Evolutionary conservation across 108 stramenopile genomes (phyloP).

Genomic region (Cyclotella baltica): DNA sequence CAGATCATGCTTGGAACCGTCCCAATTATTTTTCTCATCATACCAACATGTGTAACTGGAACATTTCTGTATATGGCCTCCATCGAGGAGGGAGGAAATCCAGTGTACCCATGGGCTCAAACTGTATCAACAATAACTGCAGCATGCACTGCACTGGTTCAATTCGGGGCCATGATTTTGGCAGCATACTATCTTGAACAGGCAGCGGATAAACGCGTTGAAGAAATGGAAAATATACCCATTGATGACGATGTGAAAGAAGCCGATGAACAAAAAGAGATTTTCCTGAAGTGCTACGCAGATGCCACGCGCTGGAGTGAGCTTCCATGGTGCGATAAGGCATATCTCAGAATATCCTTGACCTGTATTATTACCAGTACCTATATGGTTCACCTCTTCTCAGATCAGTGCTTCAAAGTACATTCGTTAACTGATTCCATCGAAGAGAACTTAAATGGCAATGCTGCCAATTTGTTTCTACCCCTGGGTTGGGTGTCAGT

Average conservation of each 20-base stretch:
- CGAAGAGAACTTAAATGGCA: slow-evolving; percentile 56
- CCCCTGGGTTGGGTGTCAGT: slow-evolving; percentile 56
- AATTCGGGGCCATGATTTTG: slow-evolving; percentile 63
- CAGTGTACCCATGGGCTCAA: slow-evolving; percentile 57
- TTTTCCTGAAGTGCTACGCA: slow-evolving; percentile 42
- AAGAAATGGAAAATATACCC: slow-evolving; percentile 50
- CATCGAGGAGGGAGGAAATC: slow-evolving; percentile 42
- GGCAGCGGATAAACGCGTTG: slow-evolving; percentile 34
- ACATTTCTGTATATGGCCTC: slow-evolving; percentile 62
- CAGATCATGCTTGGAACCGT: slow-evolving; percentile 71
- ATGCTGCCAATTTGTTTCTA: slow-evolving; percentile 51
- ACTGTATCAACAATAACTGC: slow-evolving; percentile 56
- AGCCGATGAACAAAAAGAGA: slow-evolving; percentile 47
- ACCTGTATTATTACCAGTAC: slow-evolving; percentile 44
- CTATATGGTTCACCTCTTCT: slow-evolving; percentile 64
- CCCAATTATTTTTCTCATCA: slow-evolving; percentile 63
- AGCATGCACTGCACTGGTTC: slow-evolving; percentile 58
- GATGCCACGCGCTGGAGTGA: slow-evolving; percentile 51
- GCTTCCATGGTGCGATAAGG: slow-evolving; percentile 40
- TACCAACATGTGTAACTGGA: slow-evolving; percentile 68
- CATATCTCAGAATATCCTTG: slow-evolving; percentile 33
- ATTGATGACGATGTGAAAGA: slow-evolving; percentile 55
- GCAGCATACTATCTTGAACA: slow-evolving; percentile 67
- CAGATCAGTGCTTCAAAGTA: slow-evolving; percentile 41
- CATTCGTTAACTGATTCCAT: slow-evolving; percentile 59